phyloP scores from a whole-genome alignment of 495 filamentous ascomycete genomes.

The Penicillium antarcticum region DNA sequence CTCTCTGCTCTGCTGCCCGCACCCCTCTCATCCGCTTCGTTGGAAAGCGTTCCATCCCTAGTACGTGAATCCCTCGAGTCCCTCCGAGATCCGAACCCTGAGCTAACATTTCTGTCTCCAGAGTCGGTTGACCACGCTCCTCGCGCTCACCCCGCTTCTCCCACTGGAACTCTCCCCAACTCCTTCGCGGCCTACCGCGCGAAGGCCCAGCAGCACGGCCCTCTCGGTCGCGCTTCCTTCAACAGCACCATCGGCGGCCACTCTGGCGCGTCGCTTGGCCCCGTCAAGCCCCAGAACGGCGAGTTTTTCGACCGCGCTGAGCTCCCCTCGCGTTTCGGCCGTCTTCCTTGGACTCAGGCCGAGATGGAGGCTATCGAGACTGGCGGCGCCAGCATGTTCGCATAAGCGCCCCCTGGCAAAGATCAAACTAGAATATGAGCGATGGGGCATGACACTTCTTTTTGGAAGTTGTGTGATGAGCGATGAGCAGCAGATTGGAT shows the following conservation, averaged over 20 bases:
- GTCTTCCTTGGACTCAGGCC: slow-evolving; percentile 63
- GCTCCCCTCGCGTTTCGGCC: slow-evolving; percentile 77
- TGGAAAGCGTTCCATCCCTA: slow-evolving; percentile 77
- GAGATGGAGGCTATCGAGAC: slow-evolving; percentile 97
- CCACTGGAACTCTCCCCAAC: slow-evolving; percentile 56
- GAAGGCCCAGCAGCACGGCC: slow-evolving; percentile 92
- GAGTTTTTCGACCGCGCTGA: slow-evolving; percentile 86
- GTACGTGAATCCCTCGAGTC: slow-evolving; percentile 51
- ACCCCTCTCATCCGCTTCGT: slow-evolving; percentile 88
- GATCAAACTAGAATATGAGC: slow-evolving; percentile 16
- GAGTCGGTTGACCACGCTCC: slow-evolving; percentile 69
- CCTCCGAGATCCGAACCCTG: not conserved
- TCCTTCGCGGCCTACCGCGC: slow-evolving; percentile 89
- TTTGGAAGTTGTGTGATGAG: slow-evolving; percentile 16
- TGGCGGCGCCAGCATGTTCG: slow-evolving; percentile 73
- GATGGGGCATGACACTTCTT: slow-evolving; percentile 23
- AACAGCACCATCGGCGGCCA: slow-evolving; percentile 59
- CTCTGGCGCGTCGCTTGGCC: slow-evolving; percentile 65
- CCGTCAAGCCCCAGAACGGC: slow-evolving; percentile 66
- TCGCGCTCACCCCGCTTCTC: slow-evolving; percentile 61
- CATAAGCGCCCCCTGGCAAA: slow-evolving; percentile 26
- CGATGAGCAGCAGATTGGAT: not conserved
- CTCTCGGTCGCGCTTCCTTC: slow-evolving; percentile 54
- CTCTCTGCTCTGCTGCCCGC: slow-evolving; percentile 66
- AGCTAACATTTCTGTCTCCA: slow-evolving; percentile 31